Percentiles rank a stretch among this genome's conserved stretches.
Conservation (phyloP, 352 stramenopile genomes). For the Pythium dissimile region DNA sequence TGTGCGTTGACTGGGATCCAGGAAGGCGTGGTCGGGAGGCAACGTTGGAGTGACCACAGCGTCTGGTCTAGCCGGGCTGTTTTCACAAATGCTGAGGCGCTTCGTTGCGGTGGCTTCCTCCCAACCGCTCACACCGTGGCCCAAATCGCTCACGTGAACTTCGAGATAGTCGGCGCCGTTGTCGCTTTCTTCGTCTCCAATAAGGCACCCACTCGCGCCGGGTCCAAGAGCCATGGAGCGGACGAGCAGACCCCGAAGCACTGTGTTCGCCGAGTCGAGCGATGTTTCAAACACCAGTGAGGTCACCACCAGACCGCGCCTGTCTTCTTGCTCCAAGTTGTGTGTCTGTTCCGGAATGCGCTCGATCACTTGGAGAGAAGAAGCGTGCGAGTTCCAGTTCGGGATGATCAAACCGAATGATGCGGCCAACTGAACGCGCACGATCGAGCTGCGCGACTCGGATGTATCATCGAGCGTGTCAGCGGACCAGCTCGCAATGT, state of each 20-base stretch:
- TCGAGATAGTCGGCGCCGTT: background rate
- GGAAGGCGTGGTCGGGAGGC: background rate
- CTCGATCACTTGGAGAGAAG: background rate
- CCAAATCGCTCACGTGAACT: constrained; percentile 11
- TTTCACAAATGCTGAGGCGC: background rate
- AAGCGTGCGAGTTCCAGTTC: background rate
- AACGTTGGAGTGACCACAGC: background rate
- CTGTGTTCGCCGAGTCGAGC: background rate
- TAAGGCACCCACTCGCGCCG: no score
- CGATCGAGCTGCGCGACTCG: background rate
- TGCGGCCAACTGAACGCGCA: background rate
- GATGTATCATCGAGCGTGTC: no score
- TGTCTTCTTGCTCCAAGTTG: no score
- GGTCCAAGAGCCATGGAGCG: background rate
- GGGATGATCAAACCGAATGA: background rate
- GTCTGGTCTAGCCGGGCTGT: background rate
- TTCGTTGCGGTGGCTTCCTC: background rate
- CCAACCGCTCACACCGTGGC: background rate
- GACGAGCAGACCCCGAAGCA: constrained; percentile 1
- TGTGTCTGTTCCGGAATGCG: no score
- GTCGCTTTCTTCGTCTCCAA: background rate
- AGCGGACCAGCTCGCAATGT: background rate
- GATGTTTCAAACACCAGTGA: background rate
- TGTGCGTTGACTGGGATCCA: background rate
- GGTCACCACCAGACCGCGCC: background rate